These are phyloP conservation scores for Vitis hybrid DNA, from an alignment of 177 flowering plant genomes.

Conservation along the genomic window DNA sequence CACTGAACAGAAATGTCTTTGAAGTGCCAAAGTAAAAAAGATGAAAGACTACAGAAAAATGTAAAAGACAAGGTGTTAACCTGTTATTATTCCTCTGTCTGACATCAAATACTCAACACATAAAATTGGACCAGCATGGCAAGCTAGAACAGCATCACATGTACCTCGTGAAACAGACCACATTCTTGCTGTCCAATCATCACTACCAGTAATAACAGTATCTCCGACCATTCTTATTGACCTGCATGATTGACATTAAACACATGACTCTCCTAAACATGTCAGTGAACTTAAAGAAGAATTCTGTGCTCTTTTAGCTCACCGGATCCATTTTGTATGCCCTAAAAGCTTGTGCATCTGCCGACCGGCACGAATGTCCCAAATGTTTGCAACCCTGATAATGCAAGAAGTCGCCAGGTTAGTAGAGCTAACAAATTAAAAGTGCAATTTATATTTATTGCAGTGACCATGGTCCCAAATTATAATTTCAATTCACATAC, in stretches of 20 bases:
- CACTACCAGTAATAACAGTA: slow-evolving; percentile 90
- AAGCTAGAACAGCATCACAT: slow-evolving; percentile 95
- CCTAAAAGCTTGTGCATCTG: slow-evolving; percentile 96
- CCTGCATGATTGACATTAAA: slow-evolving; percentile 40
- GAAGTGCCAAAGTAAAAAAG: neutral
- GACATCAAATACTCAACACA: slow-evolving; percentile 78
- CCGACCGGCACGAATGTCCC: slow-evolving; percentile 97
- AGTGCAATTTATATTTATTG: too few species aligned
- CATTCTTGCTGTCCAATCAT: slow-evolving; percentile 98
- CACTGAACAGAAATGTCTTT: neutral
- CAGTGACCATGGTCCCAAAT: slow-evolving; percentile 1
- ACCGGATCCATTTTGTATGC: slow-evolving; percentile 95
- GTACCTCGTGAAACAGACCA: slow-evolving; percentile 97
- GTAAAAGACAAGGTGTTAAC: slow-evolving; percentile 26
- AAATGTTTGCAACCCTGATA: slow-evolving; percentile 77
- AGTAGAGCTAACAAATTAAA: slow-evolving; percentile 4
- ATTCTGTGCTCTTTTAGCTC: slow-evolving; percentile 13
- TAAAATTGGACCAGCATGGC: slow-evolving; percentile 92
- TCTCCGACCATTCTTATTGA: slow-evolving; percentile 97
- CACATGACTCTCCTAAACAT: slow-evolving; percentile 1
- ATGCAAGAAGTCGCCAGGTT: slow-evolving; percentile 14
- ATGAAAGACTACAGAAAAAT: neutral
- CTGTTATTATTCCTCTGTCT: slow-evolving; percentile 91
- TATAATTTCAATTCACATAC: slow-evolving; percentile 40
- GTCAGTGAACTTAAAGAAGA: slow-evolving; percentile 1